Conservation (phyloP, 208 protist species). For the Trypanosomatidae sp. region DNA sequence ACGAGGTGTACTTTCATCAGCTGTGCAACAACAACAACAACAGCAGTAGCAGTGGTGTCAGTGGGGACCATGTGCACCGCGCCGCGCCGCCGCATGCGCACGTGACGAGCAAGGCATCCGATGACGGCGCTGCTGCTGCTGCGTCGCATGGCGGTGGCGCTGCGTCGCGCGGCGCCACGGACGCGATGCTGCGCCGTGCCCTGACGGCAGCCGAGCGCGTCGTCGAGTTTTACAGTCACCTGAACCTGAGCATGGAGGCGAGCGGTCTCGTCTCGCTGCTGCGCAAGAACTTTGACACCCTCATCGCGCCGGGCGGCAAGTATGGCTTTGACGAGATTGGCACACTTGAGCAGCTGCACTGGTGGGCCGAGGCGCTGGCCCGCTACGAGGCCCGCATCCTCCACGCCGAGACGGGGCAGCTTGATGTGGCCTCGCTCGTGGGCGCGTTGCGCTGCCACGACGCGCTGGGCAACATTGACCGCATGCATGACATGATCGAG, state of each 20-base stretch:
- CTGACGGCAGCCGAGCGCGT: slow-evolving; percentile 57
- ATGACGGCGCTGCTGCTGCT: too few species aligned
- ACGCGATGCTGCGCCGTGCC: slow-evolving; percentile 25
- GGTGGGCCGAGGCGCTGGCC: slow-evolving; percentile 68
- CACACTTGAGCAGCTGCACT: slow-evolving; percentile 80
- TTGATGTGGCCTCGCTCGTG: slow-evolving; percentile 46
- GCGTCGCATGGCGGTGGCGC: not conserved
- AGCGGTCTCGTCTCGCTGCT: slow-evolving; percentile 72
- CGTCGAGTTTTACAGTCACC: slow-evolving; percentile 77
- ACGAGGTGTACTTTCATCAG: slow-evolving; percentile 68
- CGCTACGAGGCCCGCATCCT: slow-evolving; percentile 55
- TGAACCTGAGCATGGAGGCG: slow-evolving; percentile 74
- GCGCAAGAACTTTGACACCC: slow-evolving; percentile 51
- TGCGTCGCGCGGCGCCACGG: too few species aligned
- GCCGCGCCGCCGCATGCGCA: too few species aligned
- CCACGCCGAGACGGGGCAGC: slow-evolving; percentile 12
- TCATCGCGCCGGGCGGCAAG: slow-evolving; percentile 51
- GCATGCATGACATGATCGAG: slow-evolving; percentile 38
- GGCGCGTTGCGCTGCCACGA: slow-evolving; percentile 73
- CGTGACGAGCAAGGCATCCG: too few species aligned
- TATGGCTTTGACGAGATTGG: slow-evolving; percentile 72
- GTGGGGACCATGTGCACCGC: too few species aligned
- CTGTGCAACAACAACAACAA: slow-evolving; percentile 37
- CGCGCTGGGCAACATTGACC: slow-evolving; percentile 48
- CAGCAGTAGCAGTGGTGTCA: slow-evolving; percentile 6